A percentile compares a stretch with the other conserved stretches of the same genome.
phyloP scores from a whole-genome alignment of 371 early-diverging fungal species.

The Mortierella sp. region DNA sequence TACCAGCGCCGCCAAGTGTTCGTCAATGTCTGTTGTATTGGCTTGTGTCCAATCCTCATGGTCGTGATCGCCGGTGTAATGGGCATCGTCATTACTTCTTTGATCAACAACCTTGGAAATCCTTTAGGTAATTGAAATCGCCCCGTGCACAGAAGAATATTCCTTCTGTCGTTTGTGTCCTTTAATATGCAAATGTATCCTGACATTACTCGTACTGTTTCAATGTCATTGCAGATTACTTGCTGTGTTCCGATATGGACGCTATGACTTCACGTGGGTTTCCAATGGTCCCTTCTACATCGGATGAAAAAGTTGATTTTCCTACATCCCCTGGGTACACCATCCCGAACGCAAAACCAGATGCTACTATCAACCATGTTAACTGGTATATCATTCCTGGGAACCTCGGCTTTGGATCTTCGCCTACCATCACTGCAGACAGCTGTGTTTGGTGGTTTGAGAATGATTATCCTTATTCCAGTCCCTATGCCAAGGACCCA shows the following conservation, averaged over 20 bases:
- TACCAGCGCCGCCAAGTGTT: constrained; percentile 80
- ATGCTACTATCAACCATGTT: constrained; percentile 47
- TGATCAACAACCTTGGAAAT: constrained; percentile 51
- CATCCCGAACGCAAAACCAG: constrained; percentile 46
- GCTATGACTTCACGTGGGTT: constrained; percentile 52
- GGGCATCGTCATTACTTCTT: constrained; percentile 56
- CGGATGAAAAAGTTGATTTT: constrained; percentile 32
- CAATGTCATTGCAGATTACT: constrained; percentile 26
- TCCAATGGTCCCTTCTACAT: constrained; percentile 34
- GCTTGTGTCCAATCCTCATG: constrained; percentile 70
- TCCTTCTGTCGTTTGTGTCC: neutral
- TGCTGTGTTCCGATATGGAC: constrained; percentile 49
- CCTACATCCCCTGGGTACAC: constrained; percentile 42
- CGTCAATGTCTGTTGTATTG: constrained; percentile 80
- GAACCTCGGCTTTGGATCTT: constrained; percentile 35
- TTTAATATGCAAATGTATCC: neutral
- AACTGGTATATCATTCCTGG: constrained; percentile 56
- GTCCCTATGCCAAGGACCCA: constrained; percentile 58
- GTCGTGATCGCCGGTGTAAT: constrained; percentile 65
- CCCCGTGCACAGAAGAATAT: too few species aligned
- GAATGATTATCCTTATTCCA: constrained; percentile 61
- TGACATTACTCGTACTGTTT: neutral
- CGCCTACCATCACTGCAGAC: constrained; percentile 38
- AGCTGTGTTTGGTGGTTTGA: constrained; percentile 65
- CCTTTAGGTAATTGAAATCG: constrained; percentile 34